Base-by-base conservation (phyloP, 768 basidiomycete genomes). In the Omphalotus guepiniiformis region DNA sequence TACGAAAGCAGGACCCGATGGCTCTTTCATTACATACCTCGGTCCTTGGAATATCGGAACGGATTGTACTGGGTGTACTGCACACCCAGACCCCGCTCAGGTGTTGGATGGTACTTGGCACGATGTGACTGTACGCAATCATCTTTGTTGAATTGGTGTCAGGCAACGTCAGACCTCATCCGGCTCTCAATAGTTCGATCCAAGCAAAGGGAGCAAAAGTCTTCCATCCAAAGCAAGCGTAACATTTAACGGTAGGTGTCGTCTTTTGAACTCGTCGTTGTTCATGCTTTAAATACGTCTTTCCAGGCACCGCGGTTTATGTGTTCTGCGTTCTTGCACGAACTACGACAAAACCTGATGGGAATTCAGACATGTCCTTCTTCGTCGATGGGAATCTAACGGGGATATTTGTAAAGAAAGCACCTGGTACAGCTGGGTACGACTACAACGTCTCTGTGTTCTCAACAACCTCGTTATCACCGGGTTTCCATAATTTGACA, bases 251-350 rank as follows among this genome's bases (percentile, higher is more conserved):
- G 73, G 73, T 72, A 51, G 16, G 13, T 34, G 23, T 11, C 18
- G 21, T n/a, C 27, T 12, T 6, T 35, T 6, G 23, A 23, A 12
- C 11, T 21, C 9, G 25, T 22, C 32, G 29, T 21, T 11, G 8
- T 18, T 22, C 22, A 12, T 9, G 9, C 23, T 7, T 6, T 32
- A 19, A 26, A 18, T 25, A n/a, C 36, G n/a, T 25, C 22, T 4
- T 18, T 16, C 25, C 19, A 75, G 73, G 73, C 8, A 62, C 68
- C 15, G 72, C 73, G 1, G 55, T 76, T n/a, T 75, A 74, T 53
- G 68, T 75, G 3, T 72, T 62, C 50, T 71, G 70, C 50, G 61
- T 64, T 16, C 51, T 70, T 11, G 56, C 71, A 0, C 55, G 61
- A 32, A 56, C 61, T 3, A 48, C 40, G 19, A 42, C 23, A 9